Evolutionary conservation across 805 yeast genomes (phyloP).

Genomic region (Babjeviella inositovora): DNA sequence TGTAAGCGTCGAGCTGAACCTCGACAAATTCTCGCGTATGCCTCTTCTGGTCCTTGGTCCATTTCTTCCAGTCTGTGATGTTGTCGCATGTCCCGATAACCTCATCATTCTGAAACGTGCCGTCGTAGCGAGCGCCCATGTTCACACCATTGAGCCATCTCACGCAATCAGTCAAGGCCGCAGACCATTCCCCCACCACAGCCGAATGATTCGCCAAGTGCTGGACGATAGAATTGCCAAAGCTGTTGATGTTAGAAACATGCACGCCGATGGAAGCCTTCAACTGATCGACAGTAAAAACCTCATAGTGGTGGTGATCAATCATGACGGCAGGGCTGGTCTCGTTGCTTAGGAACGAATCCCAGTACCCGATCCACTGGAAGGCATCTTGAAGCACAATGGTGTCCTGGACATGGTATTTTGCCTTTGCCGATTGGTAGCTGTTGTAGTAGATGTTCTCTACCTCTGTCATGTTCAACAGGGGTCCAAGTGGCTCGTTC

Average conservation of each 20-base stretch:
- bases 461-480: constrained; percentile 39
- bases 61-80: constrained; percentile 18
- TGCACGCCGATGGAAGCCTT: constrained; percentile 44
- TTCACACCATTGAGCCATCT: constrained; percentile 81
- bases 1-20: constrained; percentile 82
- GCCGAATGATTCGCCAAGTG: constrained; percentile 69
- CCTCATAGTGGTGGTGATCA: constrained; percentile 89
- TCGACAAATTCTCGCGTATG: constrained; percentile 62
- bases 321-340: constrained; percentile 35
- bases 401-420: constrained; percentile 29
- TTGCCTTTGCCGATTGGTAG: constrained; percentile 51
- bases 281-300: constrained; percentile 53
- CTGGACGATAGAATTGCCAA: too few species aligned
- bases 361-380: constrained; percentile 44
- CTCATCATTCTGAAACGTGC: constrained; percentile 17
- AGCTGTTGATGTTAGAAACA: constrained; percentile 32
- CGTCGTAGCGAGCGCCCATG: constrained; percentile 71
- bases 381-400: constrained; percentile 78
- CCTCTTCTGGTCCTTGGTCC: constrained; percentile 40
- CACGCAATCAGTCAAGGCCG: constrained; percentile 86
- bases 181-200: constrained; percentile 80
- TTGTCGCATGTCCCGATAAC: constrained; percentile 23
- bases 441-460: constrained; percentile 46
- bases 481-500: constrained; percentile 80
- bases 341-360: constrained; percentile 27